phyloP scores from a whole-genome alignment of 129 eudicot species.

The Rutidosis leptorrhynchoides region DNA sequence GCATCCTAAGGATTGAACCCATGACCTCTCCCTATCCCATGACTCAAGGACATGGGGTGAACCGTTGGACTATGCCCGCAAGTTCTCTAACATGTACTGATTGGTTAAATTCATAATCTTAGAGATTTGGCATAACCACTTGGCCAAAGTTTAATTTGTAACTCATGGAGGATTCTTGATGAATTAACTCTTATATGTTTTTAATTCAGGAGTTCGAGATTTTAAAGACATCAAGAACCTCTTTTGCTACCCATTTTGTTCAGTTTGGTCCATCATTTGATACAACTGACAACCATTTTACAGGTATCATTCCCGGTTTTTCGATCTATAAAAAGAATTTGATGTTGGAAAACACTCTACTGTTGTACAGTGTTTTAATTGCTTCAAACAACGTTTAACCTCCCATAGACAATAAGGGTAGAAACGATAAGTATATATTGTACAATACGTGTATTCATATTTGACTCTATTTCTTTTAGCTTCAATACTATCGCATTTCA shows the following conservation, averaged over 20 bases:
- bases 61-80: no score
- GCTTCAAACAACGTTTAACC: not conserved
- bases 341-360: slow-evolving; percentile 10
- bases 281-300: not conserved
- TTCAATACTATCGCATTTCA: not conserved
- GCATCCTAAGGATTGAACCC: no score
- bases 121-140: not conserved
- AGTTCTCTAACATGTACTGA: not conserved
- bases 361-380: slow-evolving; percentile 26
- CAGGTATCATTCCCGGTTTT: slow-evolving; percentile 17
- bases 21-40: no score
- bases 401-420: slow-evolving; percentile 1
- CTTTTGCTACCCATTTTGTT: not conserved
- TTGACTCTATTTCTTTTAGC: not conserved
- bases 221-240: slow-evolving; percentile 15
- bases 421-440: not conserved
- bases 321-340: not conserved
- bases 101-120: not conserved
- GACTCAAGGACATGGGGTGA: no score
- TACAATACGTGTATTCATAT: not conserved
- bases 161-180: slow-evolving; percentile 1
- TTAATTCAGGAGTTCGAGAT: slow-evolving; percentile 8
- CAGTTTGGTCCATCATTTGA: slow-evolving; percentile 4
- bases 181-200: slow-evolving; percentile 9
- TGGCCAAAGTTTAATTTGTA: slow-evolving; percentile 6